A percentile compares a stretch with the other conserved stretches of the same genome.
Evolutionary conservation across 2,329 filamentous ascomycete genomes (phyloP).

Genomic region (Alternaria burnsii): DNA sequence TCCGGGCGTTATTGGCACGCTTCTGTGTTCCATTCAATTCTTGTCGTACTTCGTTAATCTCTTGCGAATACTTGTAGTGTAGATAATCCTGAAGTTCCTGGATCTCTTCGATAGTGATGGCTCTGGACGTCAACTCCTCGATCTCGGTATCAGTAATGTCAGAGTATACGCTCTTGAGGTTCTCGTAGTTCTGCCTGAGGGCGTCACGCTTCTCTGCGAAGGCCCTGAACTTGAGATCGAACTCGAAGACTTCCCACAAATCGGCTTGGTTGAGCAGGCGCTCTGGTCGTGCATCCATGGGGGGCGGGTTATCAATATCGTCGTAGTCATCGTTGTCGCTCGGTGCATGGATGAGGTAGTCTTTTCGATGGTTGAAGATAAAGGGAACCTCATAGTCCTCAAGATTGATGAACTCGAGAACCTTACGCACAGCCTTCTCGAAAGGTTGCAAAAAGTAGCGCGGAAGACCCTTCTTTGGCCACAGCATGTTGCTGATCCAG

Average conservation of each 20-base stretch:
- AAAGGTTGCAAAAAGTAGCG: conserved; percentile 81
- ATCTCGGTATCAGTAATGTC: conserved; percentile 77
- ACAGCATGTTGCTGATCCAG: conserved; percentile 91
- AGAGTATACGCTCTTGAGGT: conserved; percentile 66
- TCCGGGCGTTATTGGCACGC: conserved; percentile 82
- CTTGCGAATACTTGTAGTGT: conserved; percentile 87
- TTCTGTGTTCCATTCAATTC: conserved; percentile 73
- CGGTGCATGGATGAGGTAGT: conserved; percentile 92
- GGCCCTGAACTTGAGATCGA: conserved; percentile 94
- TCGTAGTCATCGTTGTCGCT: conserved; percentile 65
- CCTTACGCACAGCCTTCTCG: conserved; percentile 86
- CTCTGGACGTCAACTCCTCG: conserved; percentile 80
- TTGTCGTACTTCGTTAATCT: conserved; percentile 81
- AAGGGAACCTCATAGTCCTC: conserved; percentile 97
- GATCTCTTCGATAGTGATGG: conserved; percentile 89
- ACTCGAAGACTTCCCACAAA: conserved; percentile 92
- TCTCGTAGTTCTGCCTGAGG: conserved; percentile 80
- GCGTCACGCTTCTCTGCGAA: conserved; percentile 90
- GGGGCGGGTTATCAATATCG: conserved; percentile 72
- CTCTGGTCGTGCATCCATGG: conserved; percentile 79
- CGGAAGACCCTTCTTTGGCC: conserved; percentile 82
- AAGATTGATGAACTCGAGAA: conserved; percentile 92
- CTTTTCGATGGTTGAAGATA: conserved; percentile 97
- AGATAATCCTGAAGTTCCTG: conserved; percentile 97
- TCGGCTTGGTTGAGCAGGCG: conserved; percentile 92